Evolutionary conservation across 179 eudicot genomes (phyloP), one percentile per base, ranked within the genome.

Genomic region (Corrigiola litoralis): DNA sequence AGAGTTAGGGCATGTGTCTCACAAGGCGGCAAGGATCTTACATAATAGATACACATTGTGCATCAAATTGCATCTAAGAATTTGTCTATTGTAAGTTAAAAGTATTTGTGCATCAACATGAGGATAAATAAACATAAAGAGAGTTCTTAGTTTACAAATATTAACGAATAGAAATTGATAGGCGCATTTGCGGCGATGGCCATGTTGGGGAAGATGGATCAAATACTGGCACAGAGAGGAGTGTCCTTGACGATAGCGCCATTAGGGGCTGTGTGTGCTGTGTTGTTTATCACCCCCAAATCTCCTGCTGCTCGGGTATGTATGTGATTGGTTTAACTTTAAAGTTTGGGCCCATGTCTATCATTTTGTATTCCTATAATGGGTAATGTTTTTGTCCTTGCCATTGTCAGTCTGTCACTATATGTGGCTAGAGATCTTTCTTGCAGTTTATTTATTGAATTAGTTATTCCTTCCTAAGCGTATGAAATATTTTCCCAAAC

Each of bases 121-220:
- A n/a, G n/a, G n/a, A n/a, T n/a, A n/a, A n/a, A n/a, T n/a, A n/a
- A n/a, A n/a, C n/a, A n/a, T n/a, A n/a, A n/a, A n/a, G n/a, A n/a
- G n/a, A n/a, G n/a, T n/a, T n/a, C n/a, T n/a, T n/a, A n/a, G n/a
- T n/a, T n/a, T n/a, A n/a, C n/a, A n/a, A n/a, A n/a, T n/a, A n/a
- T n/a, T n/a, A n/a, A n/a, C n/a, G n/a, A n/a, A n/a, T n/a, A n/a
- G n/a, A n/a, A 16, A 63, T 11, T 3, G 2, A 9, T 37, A 88
- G 97, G 97, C 56, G 95, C 92, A 59, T 92, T 92, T 79, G 90
- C 76, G 58, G 90, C 92, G 13, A 92, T 92, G 98, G 98, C 98
- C 5, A 46, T 81, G 61, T 61, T 90, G 71, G 98, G 90, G 40
- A 89, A 81, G 78, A 73, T 92, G 60, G 98, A 92, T 63, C 86